Conservation (phyloP, 345 rosid species). For the Stellera chamaejasme region DNA sequence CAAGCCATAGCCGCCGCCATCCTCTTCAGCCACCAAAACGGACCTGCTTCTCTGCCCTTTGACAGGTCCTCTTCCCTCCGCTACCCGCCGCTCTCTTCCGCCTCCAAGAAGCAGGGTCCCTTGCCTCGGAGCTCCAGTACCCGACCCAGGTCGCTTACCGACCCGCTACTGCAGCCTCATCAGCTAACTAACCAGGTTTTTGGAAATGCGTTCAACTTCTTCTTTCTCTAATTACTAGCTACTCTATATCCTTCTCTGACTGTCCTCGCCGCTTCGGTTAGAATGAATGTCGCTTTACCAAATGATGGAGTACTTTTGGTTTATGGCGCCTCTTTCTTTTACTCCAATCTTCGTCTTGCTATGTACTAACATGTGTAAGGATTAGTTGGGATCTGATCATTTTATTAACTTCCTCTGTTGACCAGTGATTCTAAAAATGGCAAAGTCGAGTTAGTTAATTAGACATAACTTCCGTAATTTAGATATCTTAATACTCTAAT, state of each 20-base stretch:
- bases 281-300: neutral
- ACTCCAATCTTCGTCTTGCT: too few species aligned
- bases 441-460: too few species aligned
- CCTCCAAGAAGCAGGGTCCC: conserved; percentile 49
- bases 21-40: conserved; percentile 42
- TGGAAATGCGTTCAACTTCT: neutral
- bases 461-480: too few species aligned
- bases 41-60: conserved; percentile 42
- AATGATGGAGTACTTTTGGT: too few species aligned
- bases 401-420: too few species aligned
- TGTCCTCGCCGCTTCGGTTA: too few species aligned
- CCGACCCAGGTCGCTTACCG: conserved; percentile 76
- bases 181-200: conserved; percentile 84
- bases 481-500: too few species aligned
- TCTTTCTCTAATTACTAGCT: neutral
- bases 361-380: too few species aligned
- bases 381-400: too few species aligned
- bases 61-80: conserved; percentile 75
- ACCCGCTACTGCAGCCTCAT: conserved; percentile 83
- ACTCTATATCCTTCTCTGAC: neutral
- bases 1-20: conserved; percentile 80
- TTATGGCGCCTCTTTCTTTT: too few species aligned
- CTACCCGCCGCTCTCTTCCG: conserved; percentile 34
- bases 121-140: conserved; percentile 89
- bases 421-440: too few species aligned